Percentiles rank a stretch among this genome's conserved stretches.
Evolutionary conservation across 495 filamentous ascomycete genomes (phyloP).

Genomic region (Xylaria intraflava): DNA sequence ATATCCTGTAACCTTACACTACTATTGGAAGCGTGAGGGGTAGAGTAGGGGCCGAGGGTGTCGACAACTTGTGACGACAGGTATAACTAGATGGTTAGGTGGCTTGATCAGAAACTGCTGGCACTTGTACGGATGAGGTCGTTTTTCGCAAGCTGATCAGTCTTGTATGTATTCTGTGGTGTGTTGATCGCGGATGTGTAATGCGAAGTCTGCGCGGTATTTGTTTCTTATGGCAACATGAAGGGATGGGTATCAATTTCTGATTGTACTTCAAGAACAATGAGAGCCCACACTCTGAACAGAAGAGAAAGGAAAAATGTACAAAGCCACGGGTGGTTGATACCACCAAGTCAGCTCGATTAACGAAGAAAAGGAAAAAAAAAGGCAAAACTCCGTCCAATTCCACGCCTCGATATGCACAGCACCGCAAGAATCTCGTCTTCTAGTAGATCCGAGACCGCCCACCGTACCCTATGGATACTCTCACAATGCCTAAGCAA

Average conservation of each 20-base stretch:
- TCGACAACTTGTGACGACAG: conserved; percentile 13
- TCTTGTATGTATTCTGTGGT: conserved; percentile 24
- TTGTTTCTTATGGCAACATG: conserved; percentile 36
- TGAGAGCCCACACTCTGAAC: conserved; percentile 25
- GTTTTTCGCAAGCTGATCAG: conserved; percentile 16
- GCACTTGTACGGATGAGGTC: conserved; percentile 10
- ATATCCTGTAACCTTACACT: conserved; percentile 16
- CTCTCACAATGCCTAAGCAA: conserved; percentile 13
- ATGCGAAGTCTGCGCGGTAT: conserved; percentile 19
- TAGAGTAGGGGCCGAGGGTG: neutral
- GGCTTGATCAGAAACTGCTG: conserved; percentile 11
- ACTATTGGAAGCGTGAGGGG: conserved; percentile 3
- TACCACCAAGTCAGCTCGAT: conserved; percentile 24
- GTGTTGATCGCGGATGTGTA: conserved; percentile 14
- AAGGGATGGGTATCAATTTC: conserved; percentile 50
- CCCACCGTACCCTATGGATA: conserved; percentile 24
- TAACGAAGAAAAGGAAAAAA: conserved; percentile 22
- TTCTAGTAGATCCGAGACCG: conserved; percentile 23
- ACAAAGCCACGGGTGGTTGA: conserved; percentile 35
- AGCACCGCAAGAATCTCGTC: conserved; percentile 24
- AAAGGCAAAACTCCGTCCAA: conserved; percentile 20
- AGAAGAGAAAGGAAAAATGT: conserved; percentile 34
- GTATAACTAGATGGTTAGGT: conserved; percentile 27
- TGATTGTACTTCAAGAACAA: conserved; percentile 50
- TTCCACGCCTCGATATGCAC: conserved; percentile 20